Base-by-base conservation (phyloP, 306 rosid genomes). In the Rosa persica region DNA sequence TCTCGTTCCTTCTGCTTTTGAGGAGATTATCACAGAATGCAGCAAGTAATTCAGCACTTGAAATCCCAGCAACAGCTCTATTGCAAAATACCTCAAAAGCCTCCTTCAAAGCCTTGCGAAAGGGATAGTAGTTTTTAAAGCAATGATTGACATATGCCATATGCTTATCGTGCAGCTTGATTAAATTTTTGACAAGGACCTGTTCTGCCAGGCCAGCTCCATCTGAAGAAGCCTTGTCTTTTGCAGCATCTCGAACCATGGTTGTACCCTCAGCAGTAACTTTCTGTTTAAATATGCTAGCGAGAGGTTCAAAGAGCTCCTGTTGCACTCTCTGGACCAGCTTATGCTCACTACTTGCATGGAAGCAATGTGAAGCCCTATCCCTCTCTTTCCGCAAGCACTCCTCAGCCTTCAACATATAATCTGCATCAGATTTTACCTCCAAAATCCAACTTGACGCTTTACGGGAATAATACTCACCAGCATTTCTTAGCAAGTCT, bases 91-190 rank as follows among this genome's bases (percentile, higher is more conserved):
- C 83, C 82, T 88, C 89, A 83, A 88, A 90, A 12, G 94, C 90
- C 71, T 86, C 94, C 75, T 86, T 90, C 19, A 91, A 79, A 40
- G 89, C 90, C 93, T 89, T 91, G 87, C 84, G 90, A 72, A 89
- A 91, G 55, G 80, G 72, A 27, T 80, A 61, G 82, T 91, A 88
- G 76, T 81, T 89, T 83, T 64, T 67, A 73, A 87, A 91, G 76
- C 89, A 91, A 68, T 70, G 83, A 71, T 70, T 81, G 73, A 91
- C 90, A 66, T 87, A 87, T 54, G 83, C 43, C 85, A 91, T 73
- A 76, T 87, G 83, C 83, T 89, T 91, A 82, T 89, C 87, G 27
- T 86, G 96, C 46, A 91, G 90, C 70, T 86, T 89, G 52, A 87
- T 86, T 76, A 91, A 72, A 78, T 83, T 87, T 74, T 86, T 71